phyloP scores from a whole-genome alignment of 2,329 filamentous ascomycete genomes.

The Penicillium polonicum region DNA sequence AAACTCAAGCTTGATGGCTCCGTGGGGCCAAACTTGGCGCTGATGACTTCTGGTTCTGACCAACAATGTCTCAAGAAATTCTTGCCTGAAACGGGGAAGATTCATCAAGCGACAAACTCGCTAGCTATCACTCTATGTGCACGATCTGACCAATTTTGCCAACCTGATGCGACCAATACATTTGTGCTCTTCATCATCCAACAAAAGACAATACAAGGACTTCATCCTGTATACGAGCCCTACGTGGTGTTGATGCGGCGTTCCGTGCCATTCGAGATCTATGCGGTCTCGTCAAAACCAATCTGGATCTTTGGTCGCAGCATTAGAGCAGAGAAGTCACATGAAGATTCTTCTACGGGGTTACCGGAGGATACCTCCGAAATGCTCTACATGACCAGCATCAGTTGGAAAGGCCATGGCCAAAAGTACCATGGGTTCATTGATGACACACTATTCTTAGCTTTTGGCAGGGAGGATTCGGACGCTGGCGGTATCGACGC shows the following conservation, averaged over 20 bases:
- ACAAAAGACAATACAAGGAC: conserved; percentile 52
- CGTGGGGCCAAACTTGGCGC: conserved; percentile 50
- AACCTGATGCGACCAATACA: conserved; percentile 49
- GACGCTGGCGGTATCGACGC: conserved; percentile 53
- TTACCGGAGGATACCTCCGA: conserved; percentile 42
- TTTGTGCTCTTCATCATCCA: conserved; percentile 58
- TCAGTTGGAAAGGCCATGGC: conserved; percentile 54
- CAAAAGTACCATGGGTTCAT: conserved; percentile 56
- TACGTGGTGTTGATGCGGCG: conserved; percentile 55
- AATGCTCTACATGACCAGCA: conserved; percentile 59
- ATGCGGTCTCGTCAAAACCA: conserved; percentile 52
- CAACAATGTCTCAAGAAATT: conserved; percentile 48
- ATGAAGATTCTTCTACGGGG: conserved; percentile 8
- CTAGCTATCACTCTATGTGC: conserved; percentile 56
- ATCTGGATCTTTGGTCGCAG: conserved; percentile 57
- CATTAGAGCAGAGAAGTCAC: conserved; percentile 25
- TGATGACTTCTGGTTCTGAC: conserved; percentile 40
- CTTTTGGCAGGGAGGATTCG: conserved; percentile 58
- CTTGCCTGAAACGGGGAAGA: conserved; percentile 50
- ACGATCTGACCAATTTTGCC: conserved; percentile 48
- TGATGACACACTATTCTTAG: conserved; percentile 56
- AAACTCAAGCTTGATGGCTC: conserved; percentile 47
- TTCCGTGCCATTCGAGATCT: conserved; percentile 50
- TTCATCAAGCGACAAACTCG: conserved; percentile 62
- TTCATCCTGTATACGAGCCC: conserved; percentile 56